Evolutionary conservation across 352 stramenopile genomes (phyloP).

Genomic region (Globisporangium cederbergense): DNA sequence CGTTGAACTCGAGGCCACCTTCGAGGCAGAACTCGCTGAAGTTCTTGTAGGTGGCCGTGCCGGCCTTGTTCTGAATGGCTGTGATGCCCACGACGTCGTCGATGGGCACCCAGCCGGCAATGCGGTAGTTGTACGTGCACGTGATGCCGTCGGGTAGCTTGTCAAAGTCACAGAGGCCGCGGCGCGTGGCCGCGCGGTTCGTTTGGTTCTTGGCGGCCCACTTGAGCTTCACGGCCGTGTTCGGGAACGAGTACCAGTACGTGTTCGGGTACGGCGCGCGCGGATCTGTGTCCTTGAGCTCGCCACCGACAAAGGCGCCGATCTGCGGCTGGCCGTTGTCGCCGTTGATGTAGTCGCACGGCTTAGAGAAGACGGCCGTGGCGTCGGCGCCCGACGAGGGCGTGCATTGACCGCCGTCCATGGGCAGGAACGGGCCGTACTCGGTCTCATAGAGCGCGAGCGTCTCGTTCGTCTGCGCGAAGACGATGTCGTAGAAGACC

Average conservation of each 20-base stretch:
- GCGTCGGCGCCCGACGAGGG: constrained; percentile 27
- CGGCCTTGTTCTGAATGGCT: constrained; percentile 29
- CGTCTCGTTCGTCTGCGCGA: constrained; percentile 77
- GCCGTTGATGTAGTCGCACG: constrained; percentile 78
- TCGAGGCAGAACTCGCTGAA: constrained; percentile 66
- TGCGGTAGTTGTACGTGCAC: constrained; percentile 76
- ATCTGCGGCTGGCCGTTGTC: constrained; percentile 56
- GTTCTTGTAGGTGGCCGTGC: constrained; percentile 42
- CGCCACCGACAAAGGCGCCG: constrained; percentile 62
- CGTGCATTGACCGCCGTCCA: constrained; percentile 66
- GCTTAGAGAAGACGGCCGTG: constrained; percentile 34
- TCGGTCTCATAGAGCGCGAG: constrained; percentile 67
- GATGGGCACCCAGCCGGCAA: constrained; percentile 64
- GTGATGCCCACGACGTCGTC: constrained; percentile 81
- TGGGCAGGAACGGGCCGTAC: constrained; percentile 64
- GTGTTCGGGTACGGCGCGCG: constrained; percentile 68
- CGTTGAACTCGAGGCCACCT: constrained; percentile 55
- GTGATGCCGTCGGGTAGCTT: constrained; percentile 40
- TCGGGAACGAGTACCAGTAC: constrained; percentile 80
- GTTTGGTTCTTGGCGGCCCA: constrained; percentile 1
- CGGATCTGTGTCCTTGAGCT: constrained; percentile 40
- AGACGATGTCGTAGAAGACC: constrained; percentile 79
- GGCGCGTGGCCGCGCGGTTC: not conserved
- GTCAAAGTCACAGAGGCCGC: constrained; percentile 2
- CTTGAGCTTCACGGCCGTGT: constrained; percentile 41